Evolutionary conservation across 2,329 filamentous ascomycete genomes (phyloP).

Genomic region (Diaporthe aspalathi): DNA sequence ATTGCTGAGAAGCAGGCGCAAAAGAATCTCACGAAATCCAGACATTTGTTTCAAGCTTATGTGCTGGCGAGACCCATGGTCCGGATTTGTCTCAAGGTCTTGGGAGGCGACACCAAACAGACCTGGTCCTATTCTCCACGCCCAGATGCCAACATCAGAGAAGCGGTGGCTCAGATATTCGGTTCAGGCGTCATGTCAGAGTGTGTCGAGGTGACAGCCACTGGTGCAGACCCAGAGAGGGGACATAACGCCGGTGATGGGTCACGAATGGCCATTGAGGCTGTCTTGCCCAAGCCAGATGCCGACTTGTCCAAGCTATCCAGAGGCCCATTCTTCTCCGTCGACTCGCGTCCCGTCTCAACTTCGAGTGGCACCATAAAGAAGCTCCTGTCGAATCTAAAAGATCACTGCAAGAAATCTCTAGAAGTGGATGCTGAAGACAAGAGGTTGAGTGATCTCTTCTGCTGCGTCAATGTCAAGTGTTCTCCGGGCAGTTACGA

Average conservation of each 20-base stretch:
- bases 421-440: constrained; percentile 43
- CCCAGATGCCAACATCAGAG: constrained; percentile 59
- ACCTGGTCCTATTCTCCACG: constrained; percentile 74
- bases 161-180: constrained; percentile 72
- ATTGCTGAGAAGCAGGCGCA: constrained; percentile 66
- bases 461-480: constrained; percentile 72
- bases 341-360: constrained; percentile 75
- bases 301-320: constrained; percentile 57
- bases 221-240: not conserved
- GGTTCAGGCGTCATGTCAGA: constrained; percentile 66
- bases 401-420: constrained; percentile 56
- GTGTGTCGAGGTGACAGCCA: constrained; percentile 57
- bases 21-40: constrained; percentile 69
- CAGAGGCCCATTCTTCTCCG: constrained; percentile 71
- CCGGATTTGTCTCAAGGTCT: constrained; percentile 69
- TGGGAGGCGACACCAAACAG: constrained; percentile 59
- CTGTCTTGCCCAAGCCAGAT: constrained; percentile 66
- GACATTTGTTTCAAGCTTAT: constrained; percentile 71
- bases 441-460: constrained; percentile 60
- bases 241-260: not conserved
- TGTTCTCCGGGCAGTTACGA: constrained; percentile 76
- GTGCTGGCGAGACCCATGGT: constrained; percentile 73
- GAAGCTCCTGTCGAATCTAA: constrained; percentile 67
- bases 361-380: constrained; percentile 66
- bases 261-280: constrained; percentile 62